Conservation (phyloP, 2,329 filamentous ascomycete genomes). For the Verticillium longisporum region DNA sequence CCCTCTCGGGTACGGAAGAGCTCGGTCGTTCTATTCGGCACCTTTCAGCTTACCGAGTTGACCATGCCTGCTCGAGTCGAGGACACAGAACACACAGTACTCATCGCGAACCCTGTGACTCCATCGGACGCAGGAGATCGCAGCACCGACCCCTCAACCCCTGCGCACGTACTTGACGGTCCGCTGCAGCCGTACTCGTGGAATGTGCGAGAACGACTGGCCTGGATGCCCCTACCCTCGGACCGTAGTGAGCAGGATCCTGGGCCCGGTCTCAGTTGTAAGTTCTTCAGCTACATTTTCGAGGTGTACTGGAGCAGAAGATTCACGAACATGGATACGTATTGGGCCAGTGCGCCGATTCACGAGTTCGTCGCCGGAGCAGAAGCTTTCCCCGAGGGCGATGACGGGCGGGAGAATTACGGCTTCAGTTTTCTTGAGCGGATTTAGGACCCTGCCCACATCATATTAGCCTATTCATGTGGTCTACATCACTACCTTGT, state of each 20-base stretch:
- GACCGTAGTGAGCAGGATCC: not conserved
- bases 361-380: not conserved
- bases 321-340: not conserved
- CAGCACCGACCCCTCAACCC: not conserved
- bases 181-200: not conserved
- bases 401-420: not conserved
- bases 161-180: not conserved
- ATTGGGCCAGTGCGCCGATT: not conserved
- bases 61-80: slow-evolving; percentile 2
- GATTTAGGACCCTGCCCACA: no score
- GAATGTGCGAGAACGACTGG: not conserved
- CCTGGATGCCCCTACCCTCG: not conserved
- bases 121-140: not conserved
- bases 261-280: not conserved
- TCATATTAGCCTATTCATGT: no score
- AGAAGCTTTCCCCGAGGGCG: not conserved
- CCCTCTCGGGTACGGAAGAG: not conserved
- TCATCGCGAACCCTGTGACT: not conserved
- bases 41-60: slow-evolving; percentile 1
- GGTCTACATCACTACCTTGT: not conserved
- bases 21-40: slow-evolving; percentile 2
- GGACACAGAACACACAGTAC: not conserved
- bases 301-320: not conserved
- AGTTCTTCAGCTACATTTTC: not conserved
- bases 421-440: not conserved